Evolutionary conservation across 345 rosid genomes (phyloP).

Genomic region (Triadica sebifera): DNA sequence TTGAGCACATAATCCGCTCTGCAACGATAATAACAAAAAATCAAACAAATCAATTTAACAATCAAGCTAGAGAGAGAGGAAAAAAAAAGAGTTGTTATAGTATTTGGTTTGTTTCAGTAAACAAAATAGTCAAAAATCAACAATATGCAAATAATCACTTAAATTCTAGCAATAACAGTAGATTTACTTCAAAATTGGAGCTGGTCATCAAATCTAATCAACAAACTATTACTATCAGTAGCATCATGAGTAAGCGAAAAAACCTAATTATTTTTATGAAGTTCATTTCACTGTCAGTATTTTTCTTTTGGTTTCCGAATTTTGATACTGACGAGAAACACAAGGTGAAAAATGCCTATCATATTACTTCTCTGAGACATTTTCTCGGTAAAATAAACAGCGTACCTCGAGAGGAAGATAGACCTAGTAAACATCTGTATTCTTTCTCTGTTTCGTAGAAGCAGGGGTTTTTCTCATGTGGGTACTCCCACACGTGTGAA

Average conservation of each 20-base stretch:
- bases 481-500: neutral
- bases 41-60: neutral
- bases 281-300: no score
- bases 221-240: neutral
- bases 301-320: neutral
- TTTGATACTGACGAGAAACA: neutral
- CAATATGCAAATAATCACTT: neutral
- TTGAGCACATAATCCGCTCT: constrained; percentile 44
- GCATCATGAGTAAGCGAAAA: neutral
- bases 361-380: neutral
- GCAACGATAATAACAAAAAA: constrained; percentile 12
- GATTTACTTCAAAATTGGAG: neutral
- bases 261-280: neutral
- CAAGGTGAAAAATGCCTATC: neutral
- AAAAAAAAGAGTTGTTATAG: neutral
- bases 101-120: neutral
- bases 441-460: neutral
- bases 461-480: neutral
- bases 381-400: constrained; percentile 16
- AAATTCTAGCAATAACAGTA: neutral
- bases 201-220: neutral
- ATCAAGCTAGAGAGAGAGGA: neutral
- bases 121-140: neutral
- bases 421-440: constrained; percentile 12
- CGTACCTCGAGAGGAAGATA: constrained; percentile 9